Evolutionary conservation across 352 stramenopile species (phyloP), one percentile per base, ranked within the genome.

Genomic region (Globisporangium nodosum): DNA sequence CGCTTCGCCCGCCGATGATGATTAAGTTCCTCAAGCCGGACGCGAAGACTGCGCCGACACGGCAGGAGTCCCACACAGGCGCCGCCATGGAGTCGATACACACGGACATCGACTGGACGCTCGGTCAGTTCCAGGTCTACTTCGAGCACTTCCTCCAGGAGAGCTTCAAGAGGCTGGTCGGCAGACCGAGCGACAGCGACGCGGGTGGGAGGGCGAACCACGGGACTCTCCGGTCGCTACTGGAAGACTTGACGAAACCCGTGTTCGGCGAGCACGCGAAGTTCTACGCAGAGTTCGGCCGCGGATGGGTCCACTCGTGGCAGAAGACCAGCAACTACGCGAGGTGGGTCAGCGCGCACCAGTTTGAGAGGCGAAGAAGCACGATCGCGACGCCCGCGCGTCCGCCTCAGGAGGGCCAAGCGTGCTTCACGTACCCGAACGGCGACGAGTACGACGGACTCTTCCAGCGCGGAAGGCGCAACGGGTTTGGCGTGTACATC

Each of bases 391-490:
- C 52, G 3, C 11, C 35, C 0, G 58, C 56, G 31, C 68, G 67
- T 0, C 67, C 76, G 16, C 82, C 82, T 4, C 51, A 74, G 6
- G 68, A 86, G 58, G 82, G 82, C 0, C 68, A 63, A 5, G 64
- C 69, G 0, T 63, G 42, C 0, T 92, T 88, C 52, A 78, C 63
- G 15, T 92, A 92, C 48, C 54, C 70, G 18, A 90, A 85, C 54
- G 85, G 85, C 0, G 87, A 96, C 52, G 74, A 80, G 53, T 96
- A 94, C 55, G 82, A 90, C 4, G 87, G 87, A 5, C 59, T 82
- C 9, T 92, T 92, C 64, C 52, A 68, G 33, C 52, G 69, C n/a
- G 73, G 80, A 1, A 88, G 74, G 50, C 76, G 87, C 51, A 74
- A 96, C 46, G 85, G 87, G 43, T 80, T 72, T 49, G 87, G 87